These are phyloP conservation scores for Bertia moriformis DNA, from an alignment of 2,329 filamentous ascomycete species.

Conservation along the genomic window DNA sequence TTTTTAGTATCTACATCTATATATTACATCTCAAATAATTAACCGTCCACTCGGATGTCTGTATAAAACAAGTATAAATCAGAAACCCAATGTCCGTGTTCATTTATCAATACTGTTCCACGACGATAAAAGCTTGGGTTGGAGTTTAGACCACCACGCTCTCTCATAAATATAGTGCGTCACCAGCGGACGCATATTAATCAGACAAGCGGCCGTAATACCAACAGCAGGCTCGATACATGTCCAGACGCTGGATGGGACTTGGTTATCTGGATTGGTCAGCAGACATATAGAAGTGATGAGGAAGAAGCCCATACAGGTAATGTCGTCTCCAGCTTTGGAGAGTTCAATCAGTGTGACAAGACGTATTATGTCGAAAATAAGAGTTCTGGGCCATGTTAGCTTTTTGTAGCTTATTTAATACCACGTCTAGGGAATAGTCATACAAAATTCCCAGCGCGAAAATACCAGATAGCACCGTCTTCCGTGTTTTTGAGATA, in stretches of 20 bases:
- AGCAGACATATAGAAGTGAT: not conserved
- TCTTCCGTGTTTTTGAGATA: slow-evolving; percentile 4
- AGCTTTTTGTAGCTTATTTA: slow-evolving; percentile 12
- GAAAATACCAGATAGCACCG: slow-evolving; percentile 5
- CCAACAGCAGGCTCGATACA: slow-evolving; percentile 13
- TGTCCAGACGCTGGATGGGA: slow-evolving; percentile 13
- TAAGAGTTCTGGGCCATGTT: slow-evolving; percentile 8
- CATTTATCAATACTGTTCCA: too few relatives aligned
- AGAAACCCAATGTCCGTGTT: too few relatives aligned
- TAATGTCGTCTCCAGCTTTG: slow-evolving; percentile 11
- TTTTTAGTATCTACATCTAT: too few relatives aligned
- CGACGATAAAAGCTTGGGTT: too few relatives aligned
- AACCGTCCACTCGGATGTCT: too few relatives aligned
- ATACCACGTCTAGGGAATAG: too few relatives aligned
- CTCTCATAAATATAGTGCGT: too few relatives aligned
- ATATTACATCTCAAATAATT: too few relatives aligned
- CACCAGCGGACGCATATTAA: slow-evolving; percentile 13
- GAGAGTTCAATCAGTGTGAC: slow-evolving; percentile 11
- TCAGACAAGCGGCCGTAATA: slow-evolving; percentile 13
- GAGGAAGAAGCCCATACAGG: slow-evolving; percentile 9
- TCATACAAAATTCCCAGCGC: slow-evolving; percentile 6
- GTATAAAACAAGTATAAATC: too few relatives aligned
- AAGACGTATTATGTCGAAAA: slow-evolving; percentile 12
- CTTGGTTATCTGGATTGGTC: slow-evolving; percentile 11
- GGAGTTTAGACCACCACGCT: too few relatives aligned